Base-by-base conservation (phyloP, 768 basidiomycete species). In the Mycena vitilis region DNA sequence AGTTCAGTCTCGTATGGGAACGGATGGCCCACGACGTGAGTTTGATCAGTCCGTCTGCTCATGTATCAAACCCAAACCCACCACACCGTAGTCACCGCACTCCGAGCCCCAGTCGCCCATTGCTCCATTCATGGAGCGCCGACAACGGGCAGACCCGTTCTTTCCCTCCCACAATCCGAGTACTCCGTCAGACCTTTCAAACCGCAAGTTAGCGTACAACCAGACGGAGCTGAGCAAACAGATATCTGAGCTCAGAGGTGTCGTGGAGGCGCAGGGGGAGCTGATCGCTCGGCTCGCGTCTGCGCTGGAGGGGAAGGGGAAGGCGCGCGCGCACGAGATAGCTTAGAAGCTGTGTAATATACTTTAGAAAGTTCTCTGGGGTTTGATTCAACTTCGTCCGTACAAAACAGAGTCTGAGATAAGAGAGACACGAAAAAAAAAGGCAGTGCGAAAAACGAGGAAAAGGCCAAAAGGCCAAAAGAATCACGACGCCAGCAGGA, bases 1-100 rank as follows among this genome's bases (percentile, higher is more conserved):
- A 98, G 76, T 98, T 98, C 77, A 94, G 94, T 66, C 81, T 91
- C 15, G 93, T 96, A 1, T 98, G 95, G 92, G 94, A 96, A 65
- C 85, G 84, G 37, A 95, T 96, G 93, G 85, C 84, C 0, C 79
- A 76, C 22, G 78, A 84, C 56, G 87, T 85, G 49, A n/a, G 83
- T 67, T 45, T 45, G 59, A 45, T 44, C 20, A n/a, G n/a, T 23
- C 61, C 55, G 9, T 56, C 15, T 53, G 23, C 34, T 53, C 38
- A 34, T 47, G 42, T 38, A 23, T 13, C 62, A 18, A 66, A 36
- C 55, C 73, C 48, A 60, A 56, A 16, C n/a, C 5, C 38, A 13
- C 20, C 15, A 40, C 40, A 15, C 25, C 34, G 1, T 51, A 66
- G 59, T 61, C 69, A 5, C 57, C 63, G 37, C 61, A 60, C 18